Evolutionary conservation across 1,284 basidiomycete genomes (phyloP).

Genomic region (Microstroma glucosiphilum): DNA sequence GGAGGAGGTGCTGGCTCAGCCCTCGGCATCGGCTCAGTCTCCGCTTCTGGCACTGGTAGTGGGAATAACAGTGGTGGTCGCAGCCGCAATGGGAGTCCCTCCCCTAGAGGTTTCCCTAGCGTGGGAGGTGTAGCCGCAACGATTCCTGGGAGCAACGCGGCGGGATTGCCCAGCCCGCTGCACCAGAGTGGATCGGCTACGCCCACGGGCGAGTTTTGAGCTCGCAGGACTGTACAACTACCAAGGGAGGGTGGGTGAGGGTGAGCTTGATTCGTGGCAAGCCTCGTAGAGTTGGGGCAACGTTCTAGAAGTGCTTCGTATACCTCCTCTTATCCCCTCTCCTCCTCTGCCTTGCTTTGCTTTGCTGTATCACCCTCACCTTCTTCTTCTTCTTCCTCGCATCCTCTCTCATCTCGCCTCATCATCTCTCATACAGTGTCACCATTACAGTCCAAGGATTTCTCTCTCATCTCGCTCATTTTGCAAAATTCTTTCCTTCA

Average conservation of each 20-base stretch:
- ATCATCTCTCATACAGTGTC: no score
- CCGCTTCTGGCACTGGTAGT: neutral
- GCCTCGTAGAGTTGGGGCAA: no score
- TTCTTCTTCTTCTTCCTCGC: no score
- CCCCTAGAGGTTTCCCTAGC: neutral
- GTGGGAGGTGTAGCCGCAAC: neutral
- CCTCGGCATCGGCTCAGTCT: neutral
- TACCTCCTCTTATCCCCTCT: neutral
- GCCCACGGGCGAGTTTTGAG: neutral
- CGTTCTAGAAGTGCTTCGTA: neutral
- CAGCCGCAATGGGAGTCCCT: neutral
- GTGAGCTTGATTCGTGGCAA: neutral
- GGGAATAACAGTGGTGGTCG: neutral
- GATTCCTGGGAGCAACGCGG: neutral
- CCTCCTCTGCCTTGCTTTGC: neutral
- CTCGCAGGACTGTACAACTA: no score
- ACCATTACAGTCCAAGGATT: no score
- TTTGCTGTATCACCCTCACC: no score
- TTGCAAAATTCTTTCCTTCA: neutral
- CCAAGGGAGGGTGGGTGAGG: no score
- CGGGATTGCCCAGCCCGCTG: neutral
- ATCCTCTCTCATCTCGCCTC: no score
- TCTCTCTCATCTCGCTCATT: neutral
- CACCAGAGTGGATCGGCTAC: neutral
- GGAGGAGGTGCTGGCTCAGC: neutral